Base-by-base conservation (phyloP, 768 basidiomycete species). In the Boletus rubescentipes region DNA sequence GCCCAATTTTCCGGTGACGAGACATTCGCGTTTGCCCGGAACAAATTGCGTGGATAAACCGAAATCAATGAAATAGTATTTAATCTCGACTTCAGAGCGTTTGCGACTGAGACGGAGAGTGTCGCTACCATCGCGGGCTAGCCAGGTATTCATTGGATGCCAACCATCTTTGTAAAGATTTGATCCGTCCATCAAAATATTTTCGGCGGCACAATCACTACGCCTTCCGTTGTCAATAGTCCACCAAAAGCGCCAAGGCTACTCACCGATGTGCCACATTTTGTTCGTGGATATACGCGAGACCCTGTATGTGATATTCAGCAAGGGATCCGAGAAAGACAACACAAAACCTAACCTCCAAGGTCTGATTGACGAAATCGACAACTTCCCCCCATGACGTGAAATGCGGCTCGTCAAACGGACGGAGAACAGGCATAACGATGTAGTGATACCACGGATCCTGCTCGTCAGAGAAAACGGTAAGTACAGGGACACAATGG, bases 41-140 rank as follows among this genome's bases (percentile, higher is more conserved):
- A 26, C 32, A 30, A 67, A 75, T 3, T 51, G 51, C 0, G 60
- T 55, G 0, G 75, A 73, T 8, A 73, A 23, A 0, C 72, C 73
- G 35, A 77, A 73, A 53, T 74, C 73, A 29, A 73, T 72, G 18
- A 72, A 57, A 42, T 65, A 72, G 51, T 75, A 76, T 14, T 46
- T 67, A 0, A 62, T 60, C 4, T 73, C 64, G 3, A 47, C 58
- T 6, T 57, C 44, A 0, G 68, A 72, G 1, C 71, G 69, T 0
- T 60, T 68, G 34, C 36, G 67, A 7, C 0, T 51, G 5, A 65
- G 57, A 20, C 49, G 58, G 0, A 64, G 67, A 4, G n/a, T n/a
- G n/a, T 36, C 18, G 0, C 32, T 41, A 1, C 52, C 59, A 23
- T 73, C 49, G 9, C 53, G 63, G 2, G 46, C 44, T 31, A 36